Base-by-base conservation (phyloP, 495 filamentous ascomycete species). In the Neurospora sp. region DNA sequence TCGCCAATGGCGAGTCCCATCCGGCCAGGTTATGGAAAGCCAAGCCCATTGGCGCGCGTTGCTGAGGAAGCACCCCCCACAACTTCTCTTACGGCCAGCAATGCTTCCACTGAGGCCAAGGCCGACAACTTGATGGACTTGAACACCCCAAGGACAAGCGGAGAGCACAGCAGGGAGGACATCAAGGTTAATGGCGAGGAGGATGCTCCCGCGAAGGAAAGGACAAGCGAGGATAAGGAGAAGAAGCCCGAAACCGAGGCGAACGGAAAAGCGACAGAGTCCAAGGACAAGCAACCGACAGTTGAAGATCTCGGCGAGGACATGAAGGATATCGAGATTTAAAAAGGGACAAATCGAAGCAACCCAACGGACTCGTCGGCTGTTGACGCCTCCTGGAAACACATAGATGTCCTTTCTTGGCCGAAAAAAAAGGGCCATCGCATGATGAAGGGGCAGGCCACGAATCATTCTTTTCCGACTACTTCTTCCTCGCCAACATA, bases 281-380 rank as follows among this genome's bases (percentile, higher is more conserved):
- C 75, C 16, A 81, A 79, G 70, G 79, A 77, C 38, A 84, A 84
- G 78, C 76, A 80, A 71, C 69, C 78, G 16, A 45, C 69, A 22
- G 76, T 73, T 12, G 80, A 81, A 27, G 77, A 79, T 7, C 35
- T 37, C 14, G 85, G 85, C 72, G 84, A 82, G 68, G 79, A 80
- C 31, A 87, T 89, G 86, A 89, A 88, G 79, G 86, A 84, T 48
- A 88, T 89, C 75, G 86, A 89, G 79, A 89, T 89, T 71, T 89
- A 73, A 75, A 70, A 77, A 27, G 16, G 48, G 20, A 59, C 22
- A 59, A 14, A 14, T 14, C 48, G 20, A 59, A 65, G 48, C 53
- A 35, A 65, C 53, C 27, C 10, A 61, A 65, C 53, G 53, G 14
- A 17, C 31, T 8, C 7, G 27, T 17, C 53, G 16, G 10, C 53